Conservation (phyloP, 257 asterid genomes). For the Nicotiana benthamiana region DNA sequence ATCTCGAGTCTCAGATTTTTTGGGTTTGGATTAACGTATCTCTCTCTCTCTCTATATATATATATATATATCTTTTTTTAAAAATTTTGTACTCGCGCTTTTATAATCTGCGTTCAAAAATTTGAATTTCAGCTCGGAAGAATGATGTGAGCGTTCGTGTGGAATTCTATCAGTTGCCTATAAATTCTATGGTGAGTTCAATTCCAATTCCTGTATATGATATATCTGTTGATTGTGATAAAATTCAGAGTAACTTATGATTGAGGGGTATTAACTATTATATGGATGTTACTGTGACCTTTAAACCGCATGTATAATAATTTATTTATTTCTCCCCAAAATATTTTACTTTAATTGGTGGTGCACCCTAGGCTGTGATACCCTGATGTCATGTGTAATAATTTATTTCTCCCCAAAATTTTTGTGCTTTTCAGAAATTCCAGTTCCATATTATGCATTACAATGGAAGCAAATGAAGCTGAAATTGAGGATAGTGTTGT, state of each 20-base stretch:
- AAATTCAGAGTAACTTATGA: neutral
- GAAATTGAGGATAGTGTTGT: constrained; percentile 25
- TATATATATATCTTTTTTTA: neutral
- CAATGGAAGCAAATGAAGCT: constrained; percentile 36
- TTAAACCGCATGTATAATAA: too few relatives aligned
- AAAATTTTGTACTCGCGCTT: neutral
- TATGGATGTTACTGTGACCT: neutral
- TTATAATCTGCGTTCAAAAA: neutral
- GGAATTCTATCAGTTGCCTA: constrained; percentile 9
- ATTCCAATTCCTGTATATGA: neutral
- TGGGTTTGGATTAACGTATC: neutral
- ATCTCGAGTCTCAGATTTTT: neutral
- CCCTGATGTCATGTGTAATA: neutral
- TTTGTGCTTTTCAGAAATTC: constrained; percentile 23
- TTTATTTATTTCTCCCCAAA: too few relatives aligned
- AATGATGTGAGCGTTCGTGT: neutral
- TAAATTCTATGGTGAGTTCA: constrained; percentile 22
- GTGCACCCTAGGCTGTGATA: neutral
- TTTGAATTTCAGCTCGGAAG: neutral
- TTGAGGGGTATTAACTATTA: neutral
- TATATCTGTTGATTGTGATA: neutral
- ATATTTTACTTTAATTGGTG: neutral
- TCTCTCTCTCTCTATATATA: too few relatives aligned
- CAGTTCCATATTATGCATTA: constrained; percentile 37
- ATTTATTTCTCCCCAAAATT: constrained; percentile 1